Conservation (phyloP, 1,139 yeast genomes). For the Eremothecium cymbalariae region DNA sequence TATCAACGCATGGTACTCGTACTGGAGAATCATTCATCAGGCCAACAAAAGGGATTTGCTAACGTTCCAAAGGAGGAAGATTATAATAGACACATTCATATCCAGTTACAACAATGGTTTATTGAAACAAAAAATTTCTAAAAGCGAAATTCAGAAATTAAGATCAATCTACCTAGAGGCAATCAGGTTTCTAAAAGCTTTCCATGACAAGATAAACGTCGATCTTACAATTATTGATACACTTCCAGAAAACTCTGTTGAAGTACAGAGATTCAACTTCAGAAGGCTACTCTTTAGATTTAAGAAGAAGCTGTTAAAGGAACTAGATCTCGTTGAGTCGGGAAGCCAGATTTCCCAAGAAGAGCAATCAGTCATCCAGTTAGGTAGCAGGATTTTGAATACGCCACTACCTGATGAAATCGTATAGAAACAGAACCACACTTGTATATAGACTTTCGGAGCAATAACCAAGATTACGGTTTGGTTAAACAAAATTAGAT, state of each 20-base stretch:
- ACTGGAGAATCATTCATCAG: conserved; percentile 9
- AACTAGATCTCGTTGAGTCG: conserved; percentile 12
- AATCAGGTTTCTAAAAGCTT: conserved; percentile 18
- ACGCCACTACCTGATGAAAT: background rate
- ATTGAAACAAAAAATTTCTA: conserved; percentile 8
- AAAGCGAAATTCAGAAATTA: conserved; percentile 8
- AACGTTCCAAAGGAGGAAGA: conserved; percentile 7
- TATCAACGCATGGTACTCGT: conserved; percentile 12
- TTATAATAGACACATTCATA: conserved; percentile 16
- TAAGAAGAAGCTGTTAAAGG: conserved; percentile 14
- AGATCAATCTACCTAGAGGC: conserved; percentile 21
- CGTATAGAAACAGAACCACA: background rate
- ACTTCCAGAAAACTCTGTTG: conserved; percentile 8
- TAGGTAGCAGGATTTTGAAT: background rate
- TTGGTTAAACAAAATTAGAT: too few species aligned
- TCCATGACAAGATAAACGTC: conserved; percentile 14
- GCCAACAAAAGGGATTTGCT: conserved; percentile 3
- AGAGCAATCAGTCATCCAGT: too few species aligned
- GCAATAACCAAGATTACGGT: too few species aligned
- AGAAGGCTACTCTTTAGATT: conserved; percentile 18
- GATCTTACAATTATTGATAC: conserved; percentile 9
- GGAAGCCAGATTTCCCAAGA: background rate
- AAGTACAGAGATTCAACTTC: conserved; percentile 13
- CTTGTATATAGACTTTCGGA: too few species aligned
- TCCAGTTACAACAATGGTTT: conserved; percentile 11